These are phyloP conservation scores for Kazachstania viticola DNA, from an alignment of 805 yeast species.

Conservation along the genomic window DNA sequence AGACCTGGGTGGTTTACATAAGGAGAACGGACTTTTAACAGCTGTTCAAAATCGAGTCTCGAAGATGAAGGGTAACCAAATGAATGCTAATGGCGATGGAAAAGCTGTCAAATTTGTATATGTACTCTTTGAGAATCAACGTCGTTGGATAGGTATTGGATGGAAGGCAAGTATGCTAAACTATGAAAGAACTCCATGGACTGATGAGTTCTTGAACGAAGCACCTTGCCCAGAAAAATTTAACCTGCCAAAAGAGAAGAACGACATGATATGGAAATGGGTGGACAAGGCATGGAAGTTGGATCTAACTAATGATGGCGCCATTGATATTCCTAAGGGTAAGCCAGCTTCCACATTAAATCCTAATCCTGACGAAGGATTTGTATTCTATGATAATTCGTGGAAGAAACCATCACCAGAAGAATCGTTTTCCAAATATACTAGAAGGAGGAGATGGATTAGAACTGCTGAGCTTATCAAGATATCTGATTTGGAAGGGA, in stretches of 20 bases:
- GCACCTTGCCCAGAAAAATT: conserved; percentile 70
- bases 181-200: conserved; percentile 93
- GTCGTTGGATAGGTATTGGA: conserved; percentile 95
- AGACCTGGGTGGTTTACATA: conserved; percentile 48
- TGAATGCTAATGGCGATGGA: conserved; percentile 16
- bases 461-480: conserved; percentile 81
- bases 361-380: conserved; percentile 77
- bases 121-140: conserved; percentile 86
- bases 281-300: conserved; percentile 86
- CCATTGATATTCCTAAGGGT: conserved; percentile 55
- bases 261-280: conserved; percentile 88
- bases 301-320: conserved; percentile 82
- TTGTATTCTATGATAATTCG: conserved; percentile 77
- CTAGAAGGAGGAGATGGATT: conserved; percentile 92
- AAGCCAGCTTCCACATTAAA: conserved; percentile 46
- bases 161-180: conserved; percentile 92
- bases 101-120: conserved; percentile 74
- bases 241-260: conserved; percentile 63
- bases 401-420: conserved; percentile 89
- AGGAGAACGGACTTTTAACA: conserved; percentile 33
- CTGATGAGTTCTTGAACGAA: conserved; percentile 89
- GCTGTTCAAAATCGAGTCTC: conserved; percentile 32
- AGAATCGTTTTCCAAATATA: conserved; percentile 79
- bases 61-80: conserved; percentile 19
- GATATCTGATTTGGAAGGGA: too few relatives aligned